These are phyloP conservation scores for Mycena citricolor DNA, from an alignment of 1,284 basidiomycete genomes.

Conservation along the genomic window DNA sequence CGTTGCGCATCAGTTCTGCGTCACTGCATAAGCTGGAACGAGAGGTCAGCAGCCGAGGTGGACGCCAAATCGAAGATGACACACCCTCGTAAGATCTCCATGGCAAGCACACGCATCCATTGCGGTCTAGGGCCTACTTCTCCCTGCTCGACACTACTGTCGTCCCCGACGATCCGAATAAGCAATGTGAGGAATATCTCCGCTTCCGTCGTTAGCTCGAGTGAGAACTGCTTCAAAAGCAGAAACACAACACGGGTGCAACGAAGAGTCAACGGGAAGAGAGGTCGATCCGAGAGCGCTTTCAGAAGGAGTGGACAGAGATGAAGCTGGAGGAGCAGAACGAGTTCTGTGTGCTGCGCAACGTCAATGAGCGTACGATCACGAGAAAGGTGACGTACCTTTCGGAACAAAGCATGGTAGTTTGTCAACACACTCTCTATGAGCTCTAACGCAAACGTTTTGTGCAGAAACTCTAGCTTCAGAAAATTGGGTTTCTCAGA, in stretches of 20 bases:
- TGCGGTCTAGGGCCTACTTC: constrained; percentile 49
- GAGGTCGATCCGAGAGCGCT: constrained; percentile 77
- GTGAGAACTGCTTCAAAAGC: constrained; percentile 88
- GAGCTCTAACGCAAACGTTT: constrained; percentile 93
- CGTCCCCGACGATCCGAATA: constrained; percentile 76
- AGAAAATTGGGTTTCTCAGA: constrained; percentile 83
- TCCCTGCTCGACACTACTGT: constrained; percentile 40
- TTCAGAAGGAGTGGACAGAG: constrained; percentile 90
- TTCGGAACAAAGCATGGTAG: constrained; percentile 85
- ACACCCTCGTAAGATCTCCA: constrained; percentile 89
- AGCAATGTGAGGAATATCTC: constrained; percentile 85
- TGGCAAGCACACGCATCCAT: constrained; percentile 88
- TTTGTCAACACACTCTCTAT: constrained; percentile 97
- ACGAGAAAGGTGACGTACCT: constrained; percentile 43
- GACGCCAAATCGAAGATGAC: constrained; percentile 28
- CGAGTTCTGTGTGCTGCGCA: constrained; percentile 74
- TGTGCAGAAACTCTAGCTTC: constrained; percentile 81
- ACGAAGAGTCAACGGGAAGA: constrained; percentile 87
- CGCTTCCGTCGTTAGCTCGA: constrained; percentile 76
- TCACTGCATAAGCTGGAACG: constrained; percentile 73
- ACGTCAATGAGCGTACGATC: not conserved
- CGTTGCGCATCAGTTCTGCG: constrained; percentile 72
- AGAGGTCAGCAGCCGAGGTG: not conserved
- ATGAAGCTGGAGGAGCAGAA: constrained; percentile 83
- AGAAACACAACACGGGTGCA: constrained; percentile 92